Base-by-base conservation (phyloP, 768 basidiomycete species). In the Boletales sp. region DNA sequence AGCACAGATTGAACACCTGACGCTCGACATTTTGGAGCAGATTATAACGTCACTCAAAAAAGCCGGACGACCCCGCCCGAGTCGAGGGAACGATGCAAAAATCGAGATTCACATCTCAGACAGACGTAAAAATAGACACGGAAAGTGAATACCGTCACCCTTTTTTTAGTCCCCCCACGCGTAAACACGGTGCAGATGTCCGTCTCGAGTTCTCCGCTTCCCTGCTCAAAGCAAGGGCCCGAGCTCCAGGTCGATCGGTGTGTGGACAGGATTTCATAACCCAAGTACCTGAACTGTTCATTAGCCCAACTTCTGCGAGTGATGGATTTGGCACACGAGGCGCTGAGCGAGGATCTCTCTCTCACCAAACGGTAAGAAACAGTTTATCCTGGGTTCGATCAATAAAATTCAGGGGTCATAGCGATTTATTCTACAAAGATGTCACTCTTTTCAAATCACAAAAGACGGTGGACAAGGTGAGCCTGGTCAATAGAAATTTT, bases 401-500 rank as follows among this genome's bases (percentile, higher is more conserved):
- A 39, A 40, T 35, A 9, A 42, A 54, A 37, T 15, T 13, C 11
- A 38, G 21, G 19, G 5, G 15, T n/a, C 36, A 27, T 50, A 93
- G 94, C 13, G 93, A 95, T 66, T 78, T 95, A 14, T 97, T 80
- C 68, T 97, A 98, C 69, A 83, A 82, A 55, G 90, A 95, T 50
- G 86, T 92, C 2, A 55, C 66, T 0, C 70, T 97, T 6, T 98
- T 95, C 70, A 82, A 75, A 52, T 79, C 72, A 8, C 94, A 98
- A 64, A 68, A 71, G n/a, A 76, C 78, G 0, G 92, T 95, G 1
- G 90, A 97, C 66, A 74, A 75, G 52, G 94, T 90, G 55, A 43
- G 73, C 58, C 21, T 14, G 36, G 38, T 35, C 34, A 17, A 14
- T 24, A 15, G 9, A 31, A 17, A 37, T 38, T 27, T 8, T 30